phyloP scores from a whole-genome alignment of 2,329 filamentous ascomycete species.

The Neocatenulostroma microsporum region DNA sequence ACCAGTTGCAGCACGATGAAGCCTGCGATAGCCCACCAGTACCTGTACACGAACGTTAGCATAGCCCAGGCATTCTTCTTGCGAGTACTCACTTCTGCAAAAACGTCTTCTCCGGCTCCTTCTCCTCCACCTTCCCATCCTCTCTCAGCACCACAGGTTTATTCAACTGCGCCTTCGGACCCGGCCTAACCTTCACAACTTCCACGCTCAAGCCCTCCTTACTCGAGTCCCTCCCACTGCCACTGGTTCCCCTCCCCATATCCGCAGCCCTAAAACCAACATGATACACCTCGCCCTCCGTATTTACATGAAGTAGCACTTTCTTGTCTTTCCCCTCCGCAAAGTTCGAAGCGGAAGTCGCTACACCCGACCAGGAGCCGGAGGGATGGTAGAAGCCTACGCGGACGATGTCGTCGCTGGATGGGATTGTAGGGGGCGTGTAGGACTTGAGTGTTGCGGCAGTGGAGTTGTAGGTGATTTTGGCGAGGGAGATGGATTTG shows the following conservation, averaged over 20 bases:
- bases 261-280: slow-evolving; percentile 36
- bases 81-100: slow-evolving; percentile 41
- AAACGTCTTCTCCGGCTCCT: slow-evolving; percentile 44
- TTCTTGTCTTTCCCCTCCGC: slow-evolving; percentile 35
- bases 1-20: slow-evolving; percentile 42
- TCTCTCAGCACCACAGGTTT: slow-evolving; percentile 51
- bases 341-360: slow-evolving; percentile 39
- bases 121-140: slow-evolving; percentile 43
- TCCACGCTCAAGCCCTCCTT: slow-evolving; percentile 36
- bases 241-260: slow-evolving; percentile 9
- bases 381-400: slow-evolving; percentile 37
- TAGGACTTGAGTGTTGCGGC: slow-evolving; percentile 34
- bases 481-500: slow-evolving; percentile 35
- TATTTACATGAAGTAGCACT: slow-evolving; percentile 37
- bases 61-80: slow-evolving; percentile 10
- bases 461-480: slow-evolving; percentile 36
- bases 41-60: slow-evolving; percentile 32
- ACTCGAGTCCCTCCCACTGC: slow-evolving; percentile 9
- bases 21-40: slow-evolving; percentile 45
- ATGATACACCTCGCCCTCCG: slow-evolving; percentile 38
- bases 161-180: slow-evolving; percentile 40
- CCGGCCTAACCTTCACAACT: slow-evolving; percentile 32
- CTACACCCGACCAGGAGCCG: slow-evolving; percentile 37
- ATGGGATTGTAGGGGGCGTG: slow-evolving; percentile 26
- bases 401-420: slow-evolving; percentile 35